These are phyloP conservation scores for Tolypocladium amazonense DNA, from an alignment of 2,329 filamentous ascomycete genomes.

Conservation along the genomic window DNA sequence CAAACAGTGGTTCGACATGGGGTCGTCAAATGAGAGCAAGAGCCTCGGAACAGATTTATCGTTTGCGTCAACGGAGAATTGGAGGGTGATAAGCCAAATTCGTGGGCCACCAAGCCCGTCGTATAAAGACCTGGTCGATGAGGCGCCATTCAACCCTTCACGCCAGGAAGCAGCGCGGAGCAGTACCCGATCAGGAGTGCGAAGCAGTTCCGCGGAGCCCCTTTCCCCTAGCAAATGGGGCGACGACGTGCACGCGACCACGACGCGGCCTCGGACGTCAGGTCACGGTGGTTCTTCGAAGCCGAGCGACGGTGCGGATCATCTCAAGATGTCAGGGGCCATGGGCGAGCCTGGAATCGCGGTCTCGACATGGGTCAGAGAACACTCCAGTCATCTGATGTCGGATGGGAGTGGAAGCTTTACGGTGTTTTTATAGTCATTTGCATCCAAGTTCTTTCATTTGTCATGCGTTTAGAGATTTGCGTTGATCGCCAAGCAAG, in stretches of 20 bases:
- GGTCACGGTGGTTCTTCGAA: constrained; percentile 1
- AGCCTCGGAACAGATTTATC: constrained; percentile 18
- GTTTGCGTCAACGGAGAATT: constrained; percentile 26
- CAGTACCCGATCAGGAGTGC: constrained; percentile 6
- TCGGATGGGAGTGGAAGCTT: constrained; percentile 16
- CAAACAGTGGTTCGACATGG: constrained; percentile 12
- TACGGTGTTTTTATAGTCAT: constrained; percentile 13
- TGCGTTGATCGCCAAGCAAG: not conserved
- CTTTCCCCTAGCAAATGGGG: constrained; percentile 5
- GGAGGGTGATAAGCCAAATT: constrained; percentile 17
- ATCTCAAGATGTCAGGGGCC: constrained; percentile 6
- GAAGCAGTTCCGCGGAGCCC: constrained; percentile 4
- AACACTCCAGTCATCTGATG: constrained; percentile 7
- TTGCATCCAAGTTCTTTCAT: not conserved
- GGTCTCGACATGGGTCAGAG: constrained; percentile 4
- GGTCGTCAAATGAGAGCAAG: constrained; percentile 9
- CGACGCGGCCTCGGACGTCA: constrained; percentile 3
- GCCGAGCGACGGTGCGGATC: constrained; percentile 2
- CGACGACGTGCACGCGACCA: constrained; percentile 3
- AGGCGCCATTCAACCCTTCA: constrained; percentile 27
- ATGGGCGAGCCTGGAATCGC: not conserved
- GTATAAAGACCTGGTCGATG: constrained; percentile 22
- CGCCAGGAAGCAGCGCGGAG: constrained; percentile 14
- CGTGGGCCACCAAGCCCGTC: constrained; percentile 15
- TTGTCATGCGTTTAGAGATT: not conserved